A percentile compares a stretch with the other conserved stretches of the same genome.
These are phyloP conservation scores for Metschnikowia drakensbergensis DNA, from an alignment of 805 yeast genomes.

Conservation along the genomic window DNA sequence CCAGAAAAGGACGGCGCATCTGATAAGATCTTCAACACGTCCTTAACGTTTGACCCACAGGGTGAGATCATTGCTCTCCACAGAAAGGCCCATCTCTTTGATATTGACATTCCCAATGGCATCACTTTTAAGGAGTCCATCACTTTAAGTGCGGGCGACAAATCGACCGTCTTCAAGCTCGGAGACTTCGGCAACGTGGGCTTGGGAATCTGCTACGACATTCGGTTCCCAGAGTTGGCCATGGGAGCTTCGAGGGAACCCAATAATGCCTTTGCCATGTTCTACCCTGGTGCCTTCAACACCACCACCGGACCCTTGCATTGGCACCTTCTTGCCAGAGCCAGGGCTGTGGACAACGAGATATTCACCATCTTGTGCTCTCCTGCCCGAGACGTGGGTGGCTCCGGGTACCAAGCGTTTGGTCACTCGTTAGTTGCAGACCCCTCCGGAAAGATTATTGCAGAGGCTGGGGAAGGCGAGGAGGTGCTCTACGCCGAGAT, in stretches of 20 bases:
- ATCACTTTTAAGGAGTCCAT: conserved; percentile 82
- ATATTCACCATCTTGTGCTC: conserved; percentile 71
- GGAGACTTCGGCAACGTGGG: conserved; percentile 57
- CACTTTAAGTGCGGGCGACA: conserved; percentile 72
- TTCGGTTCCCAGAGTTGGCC: conserved; percentile 77
- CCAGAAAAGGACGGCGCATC: conserved; percentile 59
- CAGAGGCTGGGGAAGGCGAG: conserved; percentile 77
- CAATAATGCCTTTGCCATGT: conserved; percentile 68
- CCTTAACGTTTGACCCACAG: conserved; percentile 61
- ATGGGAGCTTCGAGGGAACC: conserved; percentile 58
- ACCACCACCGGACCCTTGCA: conserved; percentile 81
- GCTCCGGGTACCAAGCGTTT: conserved; percentile 54
- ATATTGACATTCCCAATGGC: conserved; percentile 87
- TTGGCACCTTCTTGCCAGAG: conserved; percentile 72
- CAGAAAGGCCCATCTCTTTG: conserved; percentile 87
- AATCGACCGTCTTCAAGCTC: conserved; percentile 71
- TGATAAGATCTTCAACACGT: conserved; percentile 61
- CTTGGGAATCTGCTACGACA: conserved; percentile 80
- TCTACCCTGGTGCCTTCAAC: conserved; percentile 82
- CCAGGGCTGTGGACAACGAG: conserved; percentile 65
- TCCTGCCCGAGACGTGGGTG: conserved; percentile 74
- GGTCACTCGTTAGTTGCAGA: conserved; percentile 65
- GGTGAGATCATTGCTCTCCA: conserved; percentile 86
- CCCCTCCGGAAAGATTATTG: conserved; percentile 57
- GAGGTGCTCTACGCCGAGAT: conserved; percentile 71